Percentiles rank a stretch among this genome's conserved stretches.
Conservation (phyloP, 257 asterid species). For the Rauvolfia tetraphylla region DNA sequence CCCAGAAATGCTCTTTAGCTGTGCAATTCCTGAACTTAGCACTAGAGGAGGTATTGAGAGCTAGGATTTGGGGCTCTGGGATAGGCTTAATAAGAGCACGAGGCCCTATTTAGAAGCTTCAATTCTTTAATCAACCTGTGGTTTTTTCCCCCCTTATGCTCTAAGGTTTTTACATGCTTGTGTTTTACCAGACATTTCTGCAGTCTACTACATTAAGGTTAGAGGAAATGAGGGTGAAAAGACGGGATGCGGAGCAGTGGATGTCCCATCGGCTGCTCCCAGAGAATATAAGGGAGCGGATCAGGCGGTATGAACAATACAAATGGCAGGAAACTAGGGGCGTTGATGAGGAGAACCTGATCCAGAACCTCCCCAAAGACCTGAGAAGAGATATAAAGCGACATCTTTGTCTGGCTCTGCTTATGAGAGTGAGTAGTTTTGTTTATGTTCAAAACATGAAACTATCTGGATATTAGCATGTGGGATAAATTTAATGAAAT, state of each 20-base stretch:
- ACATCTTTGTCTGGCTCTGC: constrained; percentile 86
- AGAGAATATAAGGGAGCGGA: constrained; percentile 67
- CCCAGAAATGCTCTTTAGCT: not conserved
- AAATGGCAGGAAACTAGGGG: constrained; percentile 98
- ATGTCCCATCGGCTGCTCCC: constrained; percentile 97
- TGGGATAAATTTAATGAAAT: not conserved
- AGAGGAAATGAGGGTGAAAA: constrained; percentile 97
- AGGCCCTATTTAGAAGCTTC: not conserved
- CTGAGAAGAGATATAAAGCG: constrained; percentile 95
- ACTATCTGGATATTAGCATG: not conserved
- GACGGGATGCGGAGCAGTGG: constrained; percentile 99
- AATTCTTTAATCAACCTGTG: not conserved
- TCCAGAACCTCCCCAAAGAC: constrained; percentile 87
- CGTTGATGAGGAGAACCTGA: constrained; percentile 86
- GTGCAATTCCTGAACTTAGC: not conserved
- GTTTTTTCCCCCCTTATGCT: not conserved
- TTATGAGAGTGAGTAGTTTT: constrained; percentile 60
- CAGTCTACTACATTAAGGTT: constrained; percentile 88
- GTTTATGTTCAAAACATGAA: not conserved
- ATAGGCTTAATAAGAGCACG: not conserved
- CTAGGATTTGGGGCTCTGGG: not conserved
- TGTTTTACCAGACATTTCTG: constrained; percentile 71
- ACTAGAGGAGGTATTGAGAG: not conserved
- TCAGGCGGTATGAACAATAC: constrained; percentile 88
- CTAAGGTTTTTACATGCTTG: constrained; percentile 23